These are phyloP conservation scores for Capsicum rhomboideum DNA, from an alignment of 257 asterid species.

Conservation along the genomic window DNA sequence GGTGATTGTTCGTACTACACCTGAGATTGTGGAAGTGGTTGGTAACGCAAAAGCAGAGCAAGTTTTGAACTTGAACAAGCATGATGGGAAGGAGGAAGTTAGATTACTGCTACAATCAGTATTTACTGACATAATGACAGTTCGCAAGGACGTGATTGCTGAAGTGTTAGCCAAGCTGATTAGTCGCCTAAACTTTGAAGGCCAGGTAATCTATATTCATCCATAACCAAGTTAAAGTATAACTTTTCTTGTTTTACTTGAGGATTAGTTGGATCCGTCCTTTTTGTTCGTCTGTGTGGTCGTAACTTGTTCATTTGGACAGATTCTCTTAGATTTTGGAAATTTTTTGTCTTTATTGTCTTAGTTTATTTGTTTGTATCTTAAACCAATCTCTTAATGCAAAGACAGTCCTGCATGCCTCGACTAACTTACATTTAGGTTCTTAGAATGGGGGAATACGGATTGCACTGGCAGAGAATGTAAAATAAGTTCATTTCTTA, in stretches of 20 bases:
- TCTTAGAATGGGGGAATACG: background rate
- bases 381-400: background rate
- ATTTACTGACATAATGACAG: conserved; percentile 72
- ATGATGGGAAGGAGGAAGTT: conserved; percentile 44
- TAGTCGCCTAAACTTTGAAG: conserved; percentile 45
- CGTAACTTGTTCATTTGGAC: background rate
- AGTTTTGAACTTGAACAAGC: conserved; percentile 26
- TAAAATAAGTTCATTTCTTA: background rate
- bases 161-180: conserved; percentile 51
- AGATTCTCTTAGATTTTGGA: background rate
- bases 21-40: conserved; percentile 82
- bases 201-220: conserved; percentile 35
- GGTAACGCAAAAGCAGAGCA: conserved; percentile 42
- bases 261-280: background rate
- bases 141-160: conserved; percentile 37
- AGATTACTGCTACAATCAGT: conserved; percentile 50
- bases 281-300: background rate
- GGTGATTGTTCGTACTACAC: conserved; percentile 52
- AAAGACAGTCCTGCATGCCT: background rate
- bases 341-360: background rate
- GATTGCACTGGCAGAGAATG: background rate
- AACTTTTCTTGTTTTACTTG: background rate
- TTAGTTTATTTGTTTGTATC: background rate
- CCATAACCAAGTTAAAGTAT: background rate
- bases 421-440: background rate